These are phyloP conservation scores for Suillus fuscotomentosus DNA, from an alignment of 768 basidiomycete species.

Conservation along the genomic window DNA sequence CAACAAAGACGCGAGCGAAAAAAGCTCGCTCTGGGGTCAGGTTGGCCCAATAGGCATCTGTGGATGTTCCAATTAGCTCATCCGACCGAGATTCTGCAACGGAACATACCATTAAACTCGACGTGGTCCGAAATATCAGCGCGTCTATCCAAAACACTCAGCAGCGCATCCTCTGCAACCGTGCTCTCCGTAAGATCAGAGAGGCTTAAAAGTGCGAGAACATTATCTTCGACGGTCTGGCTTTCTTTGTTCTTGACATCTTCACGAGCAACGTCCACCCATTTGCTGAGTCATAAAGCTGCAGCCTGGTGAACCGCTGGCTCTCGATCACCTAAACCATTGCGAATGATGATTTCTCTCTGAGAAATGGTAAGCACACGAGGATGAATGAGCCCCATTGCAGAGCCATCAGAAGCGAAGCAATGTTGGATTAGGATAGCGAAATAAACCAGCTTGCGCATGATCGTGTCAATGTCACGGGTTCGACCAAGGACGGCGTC, in stretches of 20 bases:
- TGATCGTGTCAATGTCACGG: slow-evolving; percentile 72
- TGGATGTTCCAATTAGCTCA: neutral
- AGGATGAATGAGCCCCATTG: slow-evolving; percentile 61
- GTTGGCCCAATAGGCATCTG: slow-evolving; percentile 70
- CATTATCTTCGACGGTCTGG: slow-evolving; percentile 31
- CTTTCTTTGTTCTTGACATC: slow-evolving; percentile 38
- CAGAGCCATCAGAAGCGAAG: slow-evolving; percentile 27
- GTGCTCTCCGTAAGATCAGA: slow-evolving; percentile 59
- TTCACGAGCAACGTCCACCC: slow-evolving; percentile 63
- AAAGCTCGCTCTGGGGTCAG: slow-evolving; percentile 78
- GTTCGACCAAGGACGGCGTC: slow-evolving; percentile 70
- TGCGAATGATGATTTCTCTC: slow-evolving; percentile 72
- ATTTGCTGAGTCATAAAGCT: slow-evolving; percentile 64
- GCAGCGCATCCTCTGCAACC: slow-evolving; percentile 72
- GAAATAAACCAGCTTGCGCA: slow-evolving; percentile 74
- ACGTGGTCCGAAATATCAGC: slow-evolving; percentile 66
- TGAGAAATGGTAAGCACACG: slow-evolving; percentile 65
- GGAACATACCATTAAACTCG: slow-evolving; percentile 62
- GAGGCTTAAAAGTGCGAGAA: slow-evolving; percentile 50
- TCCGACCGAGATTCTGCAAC: neutral
- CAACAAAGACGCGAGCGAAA: slow-evolving; percentile 79
- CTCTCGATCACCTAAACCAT: slow-evolving; percentile 88
- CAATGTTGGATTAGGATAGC: slow-evolving; percentile 50
- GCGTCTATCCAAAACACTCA: slow-evolving; percentile 66
- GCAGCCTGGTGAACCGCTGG: slow-evolving; percentile 69